Evolutionary conservation across 768 basidiomycete species (phyloP), one percentile per base, ranked within the genome.

Genomic region (Boletus subcaerulescens): DNA sequence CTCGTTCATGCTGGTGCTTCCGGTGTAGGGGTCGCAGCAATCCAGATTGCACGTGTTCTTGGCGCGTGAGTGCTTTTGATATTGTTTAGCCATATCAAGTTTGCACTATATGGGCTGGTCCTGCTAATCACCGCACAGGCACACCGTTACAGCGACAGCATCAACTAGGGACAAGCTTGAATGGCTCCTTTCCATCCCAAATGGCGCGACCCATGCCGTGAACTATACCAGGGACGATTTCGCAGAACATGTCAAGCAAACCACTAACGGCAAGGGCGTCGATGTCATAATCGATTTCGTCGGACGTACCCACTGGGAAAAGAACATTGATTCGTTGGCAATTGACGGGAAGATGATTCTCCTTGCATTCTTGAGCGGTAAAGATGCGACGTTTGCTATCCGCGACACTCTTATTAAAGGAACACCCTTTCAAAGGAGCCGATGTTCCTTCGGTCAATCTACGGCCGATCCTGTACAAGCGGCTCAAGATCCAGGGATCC

Each of bases 1-100:
- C 79, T 98, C 15, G 78, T 98, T 13, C 96, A 98, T 65, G 93
- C 93, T 18, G 95, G 87, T 8, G 93, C 93, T 4, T 92, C 90
- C 13, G 93, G 94, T 29, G 93, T 97, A 5, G 93, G 93, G 2
- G 69, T 95, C 15, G 87, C 93, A 3, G 91, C 91, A 14, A 91
- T 89, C 46, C 95, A 98, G 71, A 73, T 97, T 18, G 91, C 93
- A 18, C 83, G 90, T 24, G 65, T 79, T 43, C 81, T 79, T 57
- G 83, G 83, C 54, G 89, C 89, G 89, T 91, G 65, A 75, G 88
- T 79, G 10, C 7, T 15, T 48, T 45, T 17, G 43, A 46, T 38
- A 4, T 41, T 20, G 50, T 48, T 54, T 55, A 41, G 32, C 52
- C 45, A 58, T 44, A 14, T 44, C 31, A 18, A 32, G 20, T 56